phyloP scores from a whole-genome alignment of 768 basidiomycete genomes.

The Kwoniella sp. region DNA sequence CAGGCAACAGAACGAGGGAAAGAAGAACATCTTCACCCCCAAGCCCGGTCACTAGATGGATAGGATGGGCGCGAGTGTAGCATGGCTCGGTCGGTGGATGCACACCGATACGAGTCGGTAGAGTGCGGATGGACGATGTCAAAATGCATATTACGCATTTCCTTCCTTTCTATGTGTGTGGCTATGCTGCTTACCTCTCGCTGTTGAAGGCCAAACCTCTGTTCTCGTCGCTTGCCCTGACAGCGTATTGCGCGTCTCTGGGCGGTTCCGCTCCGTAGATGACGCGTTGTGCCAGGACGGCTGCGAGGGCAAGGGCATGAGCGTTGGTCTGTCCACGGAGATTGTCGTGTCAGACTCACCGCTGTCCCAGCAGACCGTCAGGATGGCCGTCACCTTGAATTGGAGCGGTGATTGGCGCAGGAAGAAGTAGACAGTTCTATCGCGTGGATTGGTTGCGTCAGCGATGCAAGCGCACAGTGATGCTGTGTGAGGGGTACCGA shows the following conservation, averaged over 20 bases:
- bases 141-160: slow-evolving; percentile 15
- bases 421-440: slow-evolving; percentile 47
- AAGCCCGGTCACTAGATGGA: not conserved
- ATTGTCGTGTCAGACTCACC: slow-evolving; percentile 15
- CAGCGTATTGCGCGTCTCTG: slow-evolving; percentile 4
- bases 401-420: slow-evolving; percentile 41
- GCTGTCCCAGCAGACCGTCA: slow-evolving; percentile 46
- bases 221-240: too few species aligned
- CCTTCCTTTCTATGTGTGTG: not conserved
- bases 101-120: too few species aligned
- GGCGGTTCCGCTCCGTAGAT: slow-evolving; percentile 34
- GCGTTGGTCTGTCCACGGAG: not conserved
- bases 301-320: slow-evolving; percentile 1
- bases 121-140: slow-evolving; percentile 2
- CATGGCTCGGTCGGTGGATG: not conserved
- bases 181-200: too few species aligned
- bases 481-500: not conserved
- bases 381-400: slow-evolving; percentile 45
- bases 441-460: too few species aligned
- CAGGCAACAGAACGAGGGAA: slow-evolving; percentile 50
- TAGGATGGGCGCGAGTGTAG: not conserved
- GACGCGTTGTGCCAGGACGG: slow-evolving; percentile 37
- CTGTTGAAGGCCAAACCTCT: too few species aligned
- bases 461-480: too few species aligned
- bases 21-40: slow-evolving; percentile 16